Percentiles rank a stretch among this genome's conserved stretches.
Conservation (phyloP, 805 yeast species). For the Yarrowia keelungensis region DNA sequence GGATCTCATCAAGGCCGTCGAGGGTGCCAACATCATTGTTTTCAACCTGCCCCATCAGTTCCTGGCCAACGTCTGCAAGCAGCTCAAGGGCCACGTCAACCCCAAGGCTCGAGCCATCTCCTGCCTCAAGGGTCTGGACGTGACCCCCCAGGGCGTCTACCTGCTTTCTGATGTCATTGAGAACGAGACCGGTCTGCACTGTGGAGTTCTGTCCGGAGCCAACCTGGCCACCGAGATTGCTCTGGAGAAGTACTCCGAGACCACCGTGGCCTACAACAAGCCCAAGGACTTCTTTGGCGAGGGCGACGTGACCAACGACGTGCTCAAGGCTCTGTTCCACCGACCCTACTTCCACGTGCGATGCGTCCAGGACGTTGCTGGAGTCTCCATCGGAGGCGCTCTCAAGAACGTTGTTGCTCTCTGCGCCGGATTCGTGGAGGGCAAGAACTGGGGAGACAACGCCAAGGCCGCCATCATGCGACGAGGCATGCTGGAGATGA, state of each 20-base stretch:
- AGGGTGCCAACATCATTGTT: constrained; percentile 82
- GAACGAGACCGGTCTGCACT: constrained; percentile 80
- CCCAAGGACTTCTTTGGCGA: constrained; percentile 68
- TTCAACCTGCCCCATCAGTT: constrained; percentile 99
- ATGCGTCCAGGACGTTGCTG: constrained; percentile 91
- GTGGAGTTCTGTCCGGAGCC: constrained; percentile 98
- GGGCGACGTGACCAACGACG: constrained; percentile 76
- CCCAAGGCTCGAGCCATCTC: constrained; percentile 85
- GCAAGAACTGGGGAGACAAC: constrained; percentile 98
- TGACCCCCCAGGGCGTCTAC: constrained; percentile 82
- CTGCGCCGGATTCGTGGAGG: constrained; percentile 97
- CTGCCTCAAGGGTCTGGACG: constrained; percentile 94
- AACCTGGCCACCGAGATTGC: constrained; percentile 98
- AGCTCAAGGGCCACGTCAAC: constrained; percentile 76
- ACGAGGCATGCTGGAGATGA: constrained; percentile 89
- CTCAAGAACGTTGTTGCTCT: constrained; percentile 94
- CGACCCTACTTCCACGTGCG: constrained; percentile 98
- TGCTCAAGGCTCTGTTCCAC: constrained; percentile 87
- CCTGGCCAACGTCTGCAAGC: constrained; percentile 74
- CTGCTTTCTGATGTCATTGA: constrained; percentile 80
- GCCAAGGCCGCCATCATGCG: constrained; percentile 98
- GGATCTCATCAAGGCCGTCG: constrained; percentile 73
- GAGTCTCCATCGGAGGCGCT: constrained; percentile 96
- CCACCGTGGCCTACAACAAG: constrained; percentile 87
- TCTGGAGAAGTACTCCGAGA: constrained; percentile 93